Conservation (phyloP, 2,329 filamentous ascomycete species). For the Anthostomella pinea region DNA sequence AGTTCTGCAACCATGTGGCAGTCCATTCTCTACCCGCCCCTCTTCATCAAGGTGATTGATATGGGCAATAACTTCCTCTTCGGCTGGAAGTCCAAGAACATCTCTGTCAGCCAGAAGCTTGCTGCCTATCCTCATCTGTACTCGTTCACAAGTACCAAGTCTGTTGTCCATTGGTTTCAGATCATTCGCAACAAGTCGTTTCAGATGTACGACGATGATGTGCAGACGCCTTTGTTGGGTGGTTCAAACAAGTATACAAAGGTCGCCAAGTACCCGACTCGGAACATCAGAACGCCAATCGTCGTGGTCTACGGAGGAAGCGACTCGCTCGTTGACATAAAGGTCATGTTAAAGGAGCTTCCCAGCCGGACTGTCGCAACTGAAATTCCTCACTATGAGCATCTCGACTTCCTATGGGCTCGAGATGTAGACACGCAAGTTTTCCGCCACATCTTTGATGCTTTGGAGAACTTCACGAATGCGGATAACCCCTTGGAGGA, state of each 20-base stretch:
- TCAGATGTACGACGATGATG: constrained; percentile 97
- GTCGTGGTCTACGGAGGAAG: constrained; percentile 91
- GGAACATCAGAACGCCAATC: constrained; percentile 94
- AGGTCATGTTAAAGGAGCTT: constrained; percentile 85
- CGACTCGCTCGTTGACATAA: constrained; percentile 91
- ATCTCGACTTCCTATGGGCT: constrained; percentile 95
- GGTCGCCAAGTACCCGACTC: constrained; percentile 91
- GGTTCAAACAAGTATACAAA: constrained; percentile 85
- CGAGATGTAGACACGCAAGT: constrained; percentile 79
- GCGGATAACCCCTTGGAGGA: constrained; percentile 58
- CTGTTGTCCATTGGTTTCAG: constrained; percentile 98
- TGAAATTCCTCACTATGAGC: constrained; percentile 89
- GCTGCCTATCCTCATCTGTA: constrained; percentile 95
- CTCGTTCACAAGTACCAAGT: constrained; percentile 95
- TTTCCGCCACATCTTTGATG: constrained; percentile 88
- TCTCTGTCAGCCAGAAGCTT: constrained; percentile 82
- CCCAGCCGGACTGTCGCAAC: constrained; percentile 81
- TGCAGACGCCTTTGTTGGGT: constrained; percentile 71
- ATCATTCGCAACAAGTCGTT: constrained; percentile 96
- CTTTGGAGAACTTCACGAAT: constrained; percentile 68
- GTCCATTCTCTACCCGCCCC: constrained; percentile 87
- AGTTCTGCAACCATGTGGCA: constrained; percentile 97
- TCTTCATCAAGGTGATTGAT: constrained; percentile 88
- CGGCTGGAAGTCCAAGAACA: constrained; percentile 84
- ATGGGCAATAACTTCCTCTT: constrained; percentile 79